Evolutionary conservation across 176 grass and related monocot species (phyloP).

Genomic region (Paspalum vaginatum): DNA sequence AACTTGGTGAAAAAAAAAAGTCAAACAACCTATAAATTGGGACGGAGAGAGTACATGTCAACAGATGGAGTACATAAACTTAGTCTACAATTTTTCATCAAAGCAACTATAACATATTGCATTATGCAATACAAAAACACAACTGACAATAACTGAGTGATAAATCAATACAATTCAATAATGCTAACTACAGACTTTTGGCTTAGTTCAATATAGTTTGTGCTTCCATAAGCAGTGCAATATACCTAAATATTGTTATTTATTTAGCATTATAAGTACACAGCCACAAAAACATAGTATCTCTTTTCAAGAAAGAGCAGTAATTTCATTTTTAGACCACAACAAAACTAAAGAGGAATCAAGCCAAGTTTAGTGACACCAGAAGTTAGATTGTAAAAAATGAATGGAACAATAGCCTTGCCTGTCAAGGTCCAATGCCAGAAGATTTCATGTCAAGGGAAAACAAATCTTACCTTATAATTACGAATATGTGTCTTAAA

Average conservation of each 20-base stretch:
- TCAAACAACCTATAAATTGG: too few relatives aligned
- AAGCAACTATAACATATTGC: not conserved
- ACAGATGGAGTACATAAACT: slow-evolving; percentile 15
- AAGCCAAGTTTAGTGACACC: not conserved
- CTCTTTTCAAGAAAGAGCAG: not conserved
- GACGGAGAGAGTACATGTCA: not conserved
- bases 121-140: not conserved
- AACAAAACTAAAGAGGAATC: not conserved
- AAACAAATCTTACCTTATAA: slow-evolving; percentile 73
- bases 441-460: slow-evolving; percentile 25
- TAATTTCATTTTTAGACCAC: not conserved
- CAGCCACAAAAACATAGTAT: not conserved
- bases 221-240: not conserved
- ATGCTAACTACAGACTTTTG: not conserved
- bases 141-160: slow-evolving; percentile 3
- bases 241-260: not conserved
- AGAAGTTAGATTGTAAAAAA: slow-evolving; percentile 15
- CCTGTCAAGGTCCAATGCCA: slow-evolving; percentile 11
- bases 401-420: slow-evolving; percentile 4
- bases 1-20: too few relatives aligned
- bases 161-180: slow-evolving; percentile 18
- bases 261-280: not conserved
- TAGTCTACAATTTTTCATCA: not conserved
- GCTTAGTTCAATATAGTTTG: not conserved
- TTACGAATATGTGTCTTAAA: slow-evolving; percentile 97